A percentile compares a stretch with the other conserved stretches of the same genome.
These are phyloP conservation scores for Torrubiella hemipterigena DNA, from an alignment of 2,329 filamentous ascomycete genomes.

Conservation along the genomic window DNA sequence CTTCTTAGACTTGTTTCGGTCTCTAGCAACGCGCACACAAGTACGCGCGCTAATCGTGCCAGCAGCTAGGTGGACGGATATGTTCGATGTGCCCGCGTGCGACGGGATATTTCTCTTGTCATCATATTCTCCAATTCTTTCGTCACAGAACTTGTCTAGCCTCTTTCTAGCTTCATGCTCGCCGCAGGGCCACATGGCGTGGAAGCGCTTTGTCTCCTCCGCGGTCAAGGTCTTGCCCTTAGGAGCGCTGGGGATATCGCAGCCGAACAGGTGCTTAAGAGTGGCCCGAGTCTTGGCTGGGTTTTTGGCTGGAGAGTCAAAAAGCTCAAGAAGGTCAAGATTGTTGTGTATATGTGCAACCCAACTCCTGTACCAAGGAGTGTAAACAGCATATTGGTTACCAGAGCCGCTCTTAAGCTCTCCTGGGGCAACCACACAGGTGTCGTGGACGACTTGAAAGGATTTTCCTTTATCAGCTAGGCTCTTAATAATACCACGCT, in stretches of 20 bases:
- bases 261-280: conserved; percentile 46
- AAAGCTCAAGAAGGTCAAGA: conserved; percentile 51
- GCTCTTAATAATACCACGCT: conserved; percentile 51
- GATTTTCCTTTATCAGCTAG: conserved; percentile 52
- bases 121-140: conserved; percentile 50
- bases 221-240: conserved; percentile 46
- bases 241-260: conserved; percentile 48
- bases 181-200: conserved; percentile 58
- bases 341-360: conserved; percentile 59
- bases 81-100: conserved; percentile 47
- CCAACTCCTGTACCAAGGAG: conserved; percentile 73
- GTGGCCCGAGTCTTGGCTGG: conserved; percentile 21
- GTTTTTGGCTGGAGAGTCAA: conserved; percentile 32
- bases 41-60: conserved; percentile 58
- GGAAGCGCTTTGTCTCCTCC: conserved; percentile 46
- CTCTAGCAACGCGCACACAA: conserved; percentile 50
- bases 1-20: conserved; percentile 49
- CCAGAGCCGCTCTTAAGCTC: conserved; percentile 53
- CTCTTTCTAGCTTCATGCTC: conserved; percentile 58
- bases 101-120: conserved; percentile 55
- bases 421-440: conserved; percentile 70
- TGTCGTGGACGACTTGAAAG: conserved; percentile 67
- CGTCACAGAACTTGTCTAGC: conserved; percentile 54
- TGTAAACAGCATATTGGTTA: conserved; percentile 74
- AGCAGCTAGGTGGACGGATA: conserved; percentile 62